Conservation (phyloP, 192 early-diverging fungal species). For the Obelidium mucronatum region DNA sequence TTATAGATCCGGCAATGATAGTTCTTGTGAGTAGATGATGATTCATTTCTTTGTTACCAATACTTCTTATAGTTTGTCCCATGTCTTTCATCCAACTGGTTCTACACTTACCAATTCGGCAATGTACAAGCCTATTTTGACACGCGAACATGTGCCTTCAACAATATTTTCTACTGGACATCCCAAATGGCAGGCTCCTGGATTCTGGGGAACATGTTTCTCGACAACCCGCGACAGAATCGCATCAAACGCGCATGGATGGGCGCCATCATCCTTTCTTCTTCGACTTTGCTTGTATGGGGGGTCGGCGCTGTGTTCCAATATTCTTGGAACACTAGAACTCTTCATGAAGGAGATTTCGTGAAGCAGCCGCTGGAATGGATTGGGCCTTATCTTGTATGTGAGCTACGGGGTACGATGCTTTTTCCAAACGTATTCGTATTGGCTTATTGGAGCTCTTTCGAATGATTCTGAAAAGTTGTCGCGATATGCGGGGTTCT, state of each 20-base stretch:
- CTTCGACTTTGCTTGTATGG: constrained; percentile 68
- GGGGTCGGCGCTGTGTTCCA: constrained; percentile 67
- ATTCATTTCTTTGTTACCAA: background rate
- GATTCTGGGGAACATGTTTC: no score
- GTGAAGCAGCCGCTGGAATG: background rate
- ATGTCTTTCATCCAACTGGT: constrained; percentile 78
- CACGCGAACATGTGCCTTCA: constrained; percentile 72
- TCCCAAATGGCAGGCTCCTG: constrained; percentile 75
- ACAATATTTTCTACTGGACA: constrained; percentile 79
- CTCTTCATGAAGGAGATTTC: constrained; percentile 3
- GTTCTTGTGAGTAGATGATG: constrained; percentile 41
- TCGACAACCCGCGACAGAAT: background rate
- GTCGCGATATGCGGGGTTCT: constrained; percentile 66
- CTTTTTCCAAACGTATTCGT: constrained; percentile 75
- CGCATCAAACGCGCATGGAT: background rate
- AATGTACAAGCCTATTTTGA: constrained; percentile 56
- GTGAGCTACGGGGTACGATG: constrained; percentile 75
- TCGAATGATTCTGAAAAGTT: constrained; percentile 69
- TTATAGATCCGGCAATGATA: constrained; percentile 71
- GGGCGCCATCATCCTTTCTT: constrained; percentile 41
- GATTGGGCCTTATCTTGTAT: constrained; percentile 56
- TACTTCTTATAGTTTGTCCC: constrained; percentile 55
- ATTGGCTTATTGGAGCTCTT: constrained; percentile 84
- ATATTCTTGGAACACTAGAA: constrained; percentile 50
- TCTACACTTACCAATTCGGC: constrained; percentile 77